Conservation (phyloP, 164 flowering plant genomes). For the Taxillus chinensis region DNA sequence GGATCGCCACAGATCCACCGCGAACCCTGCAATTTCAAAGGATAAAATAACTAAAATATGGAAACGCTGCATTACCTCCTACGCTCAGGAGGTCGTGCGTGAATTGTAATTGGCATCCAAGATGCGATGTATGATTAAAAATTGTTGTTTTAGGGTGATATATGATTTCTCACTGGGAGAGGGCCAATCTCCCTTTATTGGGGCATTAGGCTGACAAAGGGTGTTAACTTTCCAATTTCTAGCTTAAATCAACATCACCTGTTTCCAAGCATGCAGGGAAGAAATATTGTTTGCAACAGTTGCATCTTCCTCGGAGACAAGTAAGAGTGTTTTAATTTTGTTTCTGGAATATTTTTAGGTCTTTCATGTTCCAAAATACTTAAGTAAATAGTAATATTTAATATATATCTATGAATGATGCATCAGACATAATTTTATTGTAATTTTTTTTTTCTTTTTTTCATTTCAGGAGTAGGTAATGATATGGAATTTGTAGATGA, state of each 20-base stretch:
- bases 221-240: conserved; percentile 1
- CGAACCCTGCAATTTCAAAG: no score
- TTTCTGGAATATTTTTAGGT: conserved; percentile 6
- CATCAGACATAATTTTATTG: background rate
- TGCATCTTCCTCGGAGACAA: conserved; percentile 33
- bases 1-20: no score
- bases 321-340: conserved; percentile 40
- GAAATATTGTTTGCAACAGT: conserved; percentile 36
- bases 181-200: background rate
- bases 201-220: conserved; percentile 1
- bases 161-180: no score
- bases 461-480: conserved; percentile 29
- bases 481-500: conserved; percentile 18
- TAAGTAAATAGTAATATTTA: background rate
- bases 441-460: conserved; percentile 11
- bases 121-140: no score
- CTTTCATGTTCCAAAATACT: background rate
- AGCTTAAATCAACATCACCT: conserved; percentile 11
- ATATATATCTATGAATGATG: background rate
- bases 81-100: no score
- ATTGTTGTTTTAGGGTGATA: no score
- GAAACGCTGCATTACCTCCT: no score
- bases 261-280: conserved; percentile 52
- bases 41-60: no score
- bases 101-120: no score